Percentiles rank a stretch among this genome's conserved stretches.
These are phyloP conservation scores for Nicotiana paniculata DNA, from an alignment of 257 asterid genomes.

Conservation along the genomic window DNA sequence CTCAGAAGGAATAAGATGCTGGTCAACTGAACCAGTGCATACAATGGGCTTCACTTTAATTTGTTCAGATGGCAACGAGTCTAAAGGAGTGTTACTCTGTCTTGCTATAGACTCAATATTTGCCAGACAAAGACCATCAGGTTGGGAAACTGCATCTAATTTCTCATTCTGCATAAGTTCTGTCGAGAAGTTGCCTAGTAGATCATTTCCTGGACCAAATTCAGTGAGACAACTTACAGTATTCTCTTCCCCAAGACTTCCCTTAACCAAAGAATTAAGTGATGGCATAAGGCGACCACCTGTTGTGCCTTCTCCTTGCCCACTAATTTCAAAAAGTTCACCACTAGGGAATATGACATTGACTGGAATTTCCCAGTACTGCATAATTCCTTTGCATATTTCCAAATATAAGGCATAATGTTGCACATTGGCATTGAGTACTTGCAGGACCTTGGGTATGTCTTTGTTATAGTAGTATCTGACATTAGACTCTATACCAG, in stretches of 20 bases:
- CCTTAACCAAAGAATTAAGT: constrained; percentile 20
- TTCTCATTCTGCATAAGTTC: constrained; percentile 14
- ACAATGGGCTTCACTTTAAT: constrained; percentile 17
- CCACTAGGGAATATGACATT: constrained; percentile 21
- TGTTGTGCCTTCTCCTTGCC: constrained; percentile 20
- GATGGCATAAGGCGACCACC: constrained; percentile 21
- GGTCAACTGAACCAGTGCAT: constrained; percentile 23
- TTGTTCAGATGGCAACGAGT: constrained; percentile 10
- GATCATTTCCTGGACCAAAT: constrained; percentile 18
- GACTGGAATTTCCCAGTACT: constrained; percentile 54
- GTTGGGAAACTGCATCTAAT: constrained; percentile 8
- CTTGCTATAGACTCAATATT: constrained; percentile 9
- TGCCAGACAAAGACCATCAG: constrained; percentile 17
- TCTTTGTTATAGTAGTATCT: constrained; percentile 55
- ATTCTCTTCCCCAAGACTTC: constrained; percentile 26
- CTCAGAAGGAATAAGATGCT: constrained; percentile 22
- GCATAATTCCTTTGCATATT: constrained; percentile 60
- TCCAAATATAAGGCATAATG: constrained; percentile 40
- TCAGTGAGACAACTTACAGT: constrained; percentile 27
- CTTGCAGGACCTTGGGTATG: constrained; percentile 47
- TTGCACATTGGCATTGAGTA: constrained; percentile 37
- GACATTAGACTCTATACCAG: constrained; percentile 27
- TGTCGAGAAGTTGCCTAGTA: constrained; percentile 4
- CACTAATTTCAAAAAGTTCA: constrained; percentile 25
- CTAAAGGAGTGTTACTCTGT: constrained; percentile 13